Base-by-base conservation (phyloP, 495 filamentous ascomycete species). In the Trichoderma orchidacearum region DNA sequence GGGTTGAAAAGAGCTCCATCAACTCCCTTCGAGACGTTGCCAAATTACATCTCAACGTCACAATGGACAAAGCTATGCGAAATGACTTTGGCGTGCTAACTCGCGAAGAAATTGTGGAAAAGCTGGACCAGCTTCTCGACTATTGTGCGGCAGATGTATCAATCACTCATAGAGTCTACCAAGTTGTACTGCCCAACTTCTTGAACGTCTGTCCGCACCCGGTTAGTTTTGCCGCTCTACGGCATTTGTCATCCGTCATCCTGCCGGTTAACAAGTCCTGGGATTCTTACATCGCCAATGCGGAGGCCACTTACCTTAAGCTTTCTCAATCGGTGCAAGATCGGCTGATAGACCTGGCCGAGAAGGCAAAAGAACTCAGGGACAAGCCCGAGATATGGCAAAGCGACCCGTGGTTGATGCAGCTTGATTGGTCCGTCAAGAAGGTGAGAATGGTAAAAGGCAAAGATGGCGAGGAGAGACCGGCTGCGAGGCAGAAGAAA, bases 111-210 rank as follows among this genome's bases (percentile, higher is more conserved):
- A 76, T 96, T 8, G 54, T 79, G 34, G 74, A 62, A 15, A 85
- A 85, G 62, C 66, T 96, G 34, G 85, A 92, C 54, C 84, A 93
- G 59, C 75, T 98, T 9, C 73, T 99, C 50, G 86, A 92, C 65
- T 99, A 99, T 69, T 99, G 93, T 64, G 94, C 94, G 21, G 88
- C 90, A 2, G 93, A 99, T 76, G 92, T 96, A 30, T 84, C 83
- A 30, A 82, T 94, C 60, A 96, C 93, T 0, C 94, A 97, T 65
- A 81, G 84, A 35, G 90, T 99, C 5, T 99, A 89, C 70, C 85
- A 86, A 66, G 87, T 86, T 54, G 89, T 97, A 2, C 93, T 99
- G 52, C 88, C 90, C 1, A 82, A 84, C 50, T 99, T 95, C 65
- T 74, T 96, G 11, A 72, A 86, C 30, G 84, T 86, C 30, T 97